phyloP scores from a whole-genome alignment of 305 asterid genomes.

The Fraxinus paxiana region DNA sequence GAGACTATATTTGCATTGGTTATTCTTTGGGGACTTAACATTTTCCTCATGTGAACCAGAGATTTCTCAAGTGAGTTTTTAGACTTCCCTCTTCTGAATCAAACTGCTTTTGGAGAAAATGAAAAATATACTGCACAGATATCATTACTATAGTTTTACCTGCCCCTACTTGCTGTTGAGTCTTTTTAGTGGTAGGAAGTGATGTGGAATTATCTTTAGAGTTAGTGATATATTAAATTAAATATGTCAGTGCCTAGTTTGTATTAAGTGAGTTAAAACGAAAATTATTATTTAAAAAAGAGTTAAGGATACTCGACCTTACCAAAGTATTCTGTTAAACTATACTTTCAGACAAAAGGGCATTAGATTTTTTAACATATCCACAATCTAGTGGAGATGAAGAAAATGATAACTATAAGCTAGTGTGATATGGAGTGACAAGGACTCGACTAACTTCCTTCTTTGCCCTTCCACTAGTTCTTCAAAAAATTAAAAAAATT shows the following conservation, averaged over 20 bases:
- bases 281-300: neutral
- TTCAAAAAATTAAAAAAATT: neutral
- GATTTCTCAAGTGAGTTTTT: conserved; percentile 32
- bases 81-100: conserved; percentile 32
- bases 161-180: neutral
- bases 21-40: conserved; percentile 31
- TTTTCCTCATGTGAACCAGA: conserved; percentile 33
- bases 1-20: conserved; percentile 24
- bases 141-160: conserved; percentile 14
- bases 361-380: neutral
- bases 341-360: neutral
- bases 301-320: neutral
- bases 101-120: conserved; percentile 9
- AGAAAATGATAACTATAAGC: neutral
- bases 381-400: neutral
- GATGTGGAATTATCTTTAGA: neutral
- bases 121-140: conserved; percentile 41
- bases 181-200: conserved; percentile 12
- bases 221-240: conserved; percentile 14
- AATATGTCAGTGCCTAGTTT: neutral
- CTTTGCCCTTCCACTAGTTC: neutral
- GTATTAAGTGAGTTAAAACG: neutral
- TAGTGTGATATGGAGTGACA: neutral
- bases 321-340: neutral
- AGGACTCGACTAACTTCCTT: neutral